phyloP scores from a whole-genome alignment of 768 basidiomycete species.

The Leccinum incarnatum region DNA sequence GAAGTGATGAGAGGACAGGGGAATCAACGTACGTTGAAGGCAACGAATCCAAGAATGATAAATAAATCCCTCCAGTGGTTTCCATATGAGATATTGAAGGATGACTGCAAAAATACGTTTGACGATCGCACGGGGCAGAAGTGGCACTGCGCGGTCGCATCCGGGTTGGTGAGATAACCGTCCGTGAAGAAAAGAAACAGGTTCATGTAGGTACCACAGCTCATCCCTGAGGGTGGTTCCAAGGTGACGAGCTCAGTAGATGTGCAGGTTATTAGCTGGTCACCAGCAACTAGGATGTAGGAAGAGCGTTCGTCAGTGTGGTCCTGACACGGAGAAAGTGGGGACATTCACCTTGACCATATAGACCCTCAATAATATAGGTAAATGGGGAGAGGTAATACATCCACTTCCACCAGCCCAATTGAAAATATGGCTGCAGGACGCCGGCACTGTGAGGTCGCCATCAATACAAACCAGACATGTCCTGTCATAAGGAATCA shows the following conservation, averaged over 20 bases:
- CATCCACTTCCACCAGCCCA: conserved; percentile 34
- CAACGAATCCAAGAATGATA: conserved; percentile 16
- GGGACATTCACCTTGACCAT: conserved; percentile 25
- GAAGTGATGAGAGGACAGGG: too few species aligned
- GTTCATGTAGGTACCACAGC: conserved; percentile 51
- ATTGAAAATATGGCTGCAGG: conserved; percentile 41
- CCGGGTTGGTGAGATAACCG: conserved; percentile 55
- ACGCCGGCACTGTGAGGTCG: conserved; percentile 40
- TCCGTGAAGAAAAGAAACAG: conserved; percentile 48
- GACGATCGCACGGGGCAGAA: conserved; percentile 56
- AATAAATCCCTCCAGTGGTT: conserved; percentile 11
- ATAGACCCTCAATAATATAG: conserved; percentile 47
- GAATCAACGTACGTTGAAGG: conserved; percentile 42
- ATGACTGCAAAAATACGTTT: conserved; percentile 36
- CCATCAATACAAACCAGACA: not conserved
- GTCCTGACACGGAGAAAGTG: not conserved
- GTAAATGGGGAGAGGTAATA: conserved; percentile 49
- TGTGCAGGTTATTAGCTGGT: conserved; percentile 46
- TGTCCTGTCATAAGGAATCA: not conserved
- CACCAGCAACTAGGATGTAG: conserved; percentile 37
- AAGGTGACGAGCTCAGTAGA: conserved; percentile 50
- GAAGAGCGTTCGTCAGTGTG: not conserved
- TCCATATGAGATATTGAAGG: conserved; percentile 6
- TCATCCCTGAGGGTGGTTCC: conserved; percentile 50
- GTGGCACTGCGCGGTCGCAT: conserved; percentile 49